Evolutionary conservation across 306 rosid genomes (phyloP).

Genomic region (Clitoria ternatea): DNA sequence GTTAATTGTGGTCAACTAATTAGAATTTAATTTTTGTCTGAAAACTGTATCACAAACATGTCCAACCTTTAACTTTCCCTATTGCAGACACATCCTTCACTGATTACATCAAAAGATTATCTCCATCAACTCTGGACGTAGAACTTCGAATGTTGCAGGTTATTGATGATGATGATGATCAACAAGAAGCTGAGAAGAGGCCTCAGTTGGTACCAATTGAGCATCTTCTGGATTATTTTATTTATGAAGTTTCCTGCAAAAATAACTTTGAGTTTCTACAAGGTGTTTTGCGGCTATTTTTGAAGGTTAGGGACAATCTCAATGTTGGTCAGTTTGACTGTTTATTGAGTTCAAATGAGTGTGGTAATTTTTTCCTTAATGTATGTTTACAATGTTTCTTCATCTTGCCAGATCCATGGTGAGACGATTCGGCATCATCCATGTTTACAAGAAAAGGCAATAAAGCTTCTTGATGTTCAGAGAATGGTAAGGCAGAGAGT

Average conservation of each 20-base stretch:
- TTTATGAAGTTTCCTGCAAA: conserved; percentile 58
- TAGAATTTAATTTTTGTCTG: background rate
- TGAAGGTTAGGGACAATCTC: conserved; percentile 48
- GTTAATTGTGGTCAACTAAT: background rate
- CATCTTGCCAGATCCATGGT: conserved; percentile 66
- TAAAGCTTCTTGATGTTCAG: conserved; percentile 69
- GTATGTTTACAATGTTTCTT: conserved; percentile 9
- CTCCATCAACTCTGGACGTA: conserved; percentile 78
- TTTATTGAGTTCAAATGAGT: background rate
- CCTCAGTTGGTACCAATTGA: too few relatives aligned
- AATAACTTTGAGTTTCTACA: conserved; percentile 85
- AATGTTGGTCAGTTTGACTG: background rate
- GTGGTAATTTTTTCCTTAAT: conserved; percentile 23
- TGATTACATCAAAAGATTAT: conserved; percentile 61
- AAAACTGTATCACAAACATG: background rate
- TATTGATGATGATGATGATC: conserved; percentile 56
- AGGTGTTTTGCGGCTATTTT: conserved; percentile 72
- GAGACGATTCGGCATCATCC: conserved; percentile 72
- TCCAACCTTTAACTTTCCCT: background rate
- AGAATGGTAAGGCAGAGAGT: conserved; percentile 74
- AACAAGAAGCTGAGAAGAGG: conserved; percentile 51
- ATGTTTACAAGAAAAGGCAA: conserved; percentile 69
- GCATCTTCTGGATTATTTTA: conserved; percentile 73
- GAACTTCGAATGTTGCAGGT: conserved; percentile 82
- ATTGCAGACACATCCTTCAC: conserved; percentile 69